phyloP scores from a whole-genome alignment of 176 grass and related monocot species.

The Triticum urartu region DNA sequence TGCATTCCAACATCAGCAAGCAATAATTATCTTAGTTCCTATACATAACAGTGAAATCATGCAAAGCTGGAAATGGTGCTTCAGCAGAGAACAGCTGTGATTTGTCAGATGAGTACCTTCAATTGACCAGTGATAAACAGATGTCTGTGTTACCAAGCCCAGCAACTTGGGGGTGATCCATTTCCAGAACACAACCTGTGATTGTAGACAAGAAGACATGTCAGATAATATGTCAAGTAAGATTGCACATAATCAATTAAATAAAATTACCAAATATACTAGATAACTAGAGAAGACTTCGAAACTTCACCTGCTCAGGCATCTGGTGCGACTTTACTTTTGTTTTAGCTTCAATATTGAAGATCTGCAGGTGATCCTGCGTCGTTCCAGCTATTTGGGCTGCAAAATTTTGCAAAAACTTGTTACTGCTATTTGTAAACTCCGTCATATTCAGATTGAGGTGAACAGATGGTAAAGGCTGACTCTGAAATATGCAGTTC shows the following conservation, averaged over 20 bases:
- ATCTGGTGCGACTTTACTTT: slow-evolving; percentile 98
- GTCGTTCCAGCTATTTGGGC: slow-evolving; percentile 89
- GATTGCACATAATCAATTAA: not conserved
- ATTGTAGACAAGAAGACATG: not conserved
- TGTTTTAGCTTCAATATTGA: slow-evolving; percentile 93
- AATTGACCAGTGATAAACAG: slow-evolving; percentile 97
- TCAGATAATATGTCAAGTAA: slow-evolving; percentile 8
- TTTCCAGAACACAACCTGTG: slow-evolving; percentile 97
- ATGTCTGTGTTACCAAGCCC: slow-evolving; percentile 72
- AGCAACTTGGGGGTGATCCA: slow-evolving; percentile 90
- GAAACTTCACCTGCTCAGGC: slow-evolving; percentile 69
- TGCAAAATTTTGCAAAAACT: slow-evolving; percentile 41
- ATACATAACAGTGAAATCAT: not conserved
- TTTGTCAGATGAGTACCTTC: slow-evolving; percentile 51
- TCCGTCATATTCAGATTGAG: not conserved
- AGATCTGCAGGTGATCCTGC: slow-evolving; percentile 96
- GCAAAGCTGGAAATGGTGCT: not conserved
- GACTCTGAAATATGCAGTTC: not conserved
- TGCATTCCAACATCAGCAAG: slow-evolving; percentile 32
- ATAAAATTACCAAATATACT: not conserved
- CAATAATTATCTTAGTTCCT: not conserved
- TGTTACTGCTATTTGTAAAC: slow-evolving; percentile 18
- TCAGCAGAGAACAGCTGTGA: not conserved
- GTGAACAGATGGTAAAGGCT: not conserved
- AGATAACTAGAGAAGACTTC: not conserved